Evolutionary conservation across 495 filamentous ascomycete genomes (phyloP).

Genomic region (Cryomyces antarcticus): DNA sequence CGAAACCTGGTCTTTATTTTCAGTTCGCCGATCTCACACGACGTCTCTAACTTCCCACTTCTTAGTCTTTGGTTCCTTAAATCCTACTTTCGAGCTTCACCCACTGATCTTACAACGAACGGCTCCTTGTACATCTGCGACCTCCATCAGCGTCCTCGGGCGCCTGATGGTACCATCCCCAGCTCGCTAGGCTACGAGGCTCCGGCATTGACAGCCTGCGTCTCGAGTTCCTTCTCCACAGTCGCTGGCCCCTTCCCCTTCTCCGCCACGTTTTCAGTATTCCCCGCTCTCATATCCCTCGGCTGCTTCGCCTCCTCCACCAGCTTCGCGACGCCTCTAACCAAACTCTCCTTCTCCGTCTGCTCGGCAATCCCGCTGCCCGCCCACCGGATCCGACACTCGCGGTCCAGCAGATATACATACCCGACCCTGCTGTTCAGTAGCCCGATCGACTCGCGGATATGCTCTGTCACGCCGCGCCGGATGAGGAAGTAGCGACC

Average conservation of each 20-base stretch:
- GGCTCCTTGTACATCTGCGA: too few species aligned
- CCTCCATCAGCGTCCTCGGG: too few species aligned
- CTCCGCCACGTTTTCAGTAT: not conserved
- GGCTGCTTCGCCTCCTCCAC: conserved; percentile 29
- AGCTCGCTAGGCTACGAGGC: conserved; percentile 1
- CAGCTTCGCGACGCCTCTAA: conserved; percentile 45
- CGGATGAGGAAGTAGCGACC: conserved; percentile 65
- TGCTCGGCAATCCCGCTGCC: conserved; percentile 58
- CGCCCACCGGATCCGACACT: conserved; percentile 86
- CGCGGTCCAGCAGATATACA: conserved; percentile 72
- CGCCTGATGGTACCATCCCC: too few species aligned
- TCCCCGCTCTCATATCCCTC: too few species aligned
- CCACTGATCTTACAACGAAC: too few species aligned
- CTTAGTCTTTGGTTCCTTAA: too few species aligned
- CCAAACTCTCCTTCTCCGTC: conserved; percentile 50
- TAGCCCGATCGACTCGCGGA: conserved; percentile 60
- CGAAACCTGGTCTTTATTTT: too few species aligned
- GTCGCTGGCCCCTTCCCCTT: not conserved
- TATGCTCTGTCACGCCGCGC: conserved; percentile 49
- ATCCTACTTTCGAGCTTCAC: too few species aligned
- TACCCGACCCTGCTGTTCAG: conserved; percentile 84
- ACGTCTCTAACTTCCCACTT: too few species aligned
- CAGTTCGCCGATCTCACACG: too few species aligned
- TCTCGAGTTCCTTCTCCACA: conserved; percentile 3
- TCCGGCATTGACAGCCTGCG: conserved; percentile 3